phyloP scores from a whole-genome alignment of 768 basidiomycete genomes.

The Tulasnella sp. region DNA sequence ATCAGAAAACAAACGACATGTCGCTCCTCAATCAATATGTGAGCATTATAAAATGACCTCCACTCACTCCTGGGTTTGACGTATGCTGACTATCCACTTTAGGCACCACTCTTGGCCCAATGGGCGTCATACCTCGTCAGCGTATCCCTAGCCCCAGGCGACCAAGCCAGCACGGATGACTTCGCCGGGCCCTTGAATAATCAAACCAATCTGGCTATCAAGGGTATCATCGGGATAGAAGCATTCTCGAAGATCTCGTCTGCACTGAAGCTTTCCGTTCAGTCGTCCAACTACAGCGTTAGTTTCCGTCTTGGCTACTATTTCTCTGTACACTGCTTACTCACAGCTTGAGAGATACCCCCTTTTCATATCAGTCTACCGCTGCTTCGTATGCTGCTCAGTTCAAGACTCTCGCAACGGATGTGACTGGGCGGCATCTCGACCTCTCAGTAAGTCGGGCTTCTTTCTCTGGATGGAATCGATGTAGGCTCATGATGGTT shows the following conservation, averaged over 20 bases:
- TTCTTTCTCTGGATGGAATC: neutral
- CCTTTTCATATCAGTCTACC: neutral
- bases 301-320: no score
- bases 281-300: constrained; percentile 7
- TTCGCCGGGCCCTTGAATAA: constrained; percentile 10
- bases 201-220: constrained; percentile 19
- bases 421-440: constrained; percentile 13
- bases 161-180: constrained; percentile 14
- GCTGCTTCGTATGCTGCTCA: neutral
- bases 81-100: no score
- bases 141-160: constrained; percentile 16
- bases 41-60: neutral
- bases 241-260: constrained; percentile 16
- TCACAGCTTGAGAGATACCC: no score
- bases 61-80: neutral
- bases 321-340: no score
- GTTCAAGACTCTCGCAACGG: constrained; percentile 15
- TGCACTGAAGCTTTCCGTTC: neutral
- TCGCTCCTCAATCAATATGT: neutral
- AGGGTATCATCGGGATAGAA: constrained; percentile 19
- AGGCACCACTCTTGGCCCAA: constrained; percentile 15
- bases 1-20: neutral
- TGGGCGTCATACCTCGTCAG: constrained; percentile 17
- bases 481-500: neutral
- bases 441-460: neutral